phyloP scores from a whole-genome alignment of 1,139 yeast species.

The Geotrichum citri-aurantii region DNA sequence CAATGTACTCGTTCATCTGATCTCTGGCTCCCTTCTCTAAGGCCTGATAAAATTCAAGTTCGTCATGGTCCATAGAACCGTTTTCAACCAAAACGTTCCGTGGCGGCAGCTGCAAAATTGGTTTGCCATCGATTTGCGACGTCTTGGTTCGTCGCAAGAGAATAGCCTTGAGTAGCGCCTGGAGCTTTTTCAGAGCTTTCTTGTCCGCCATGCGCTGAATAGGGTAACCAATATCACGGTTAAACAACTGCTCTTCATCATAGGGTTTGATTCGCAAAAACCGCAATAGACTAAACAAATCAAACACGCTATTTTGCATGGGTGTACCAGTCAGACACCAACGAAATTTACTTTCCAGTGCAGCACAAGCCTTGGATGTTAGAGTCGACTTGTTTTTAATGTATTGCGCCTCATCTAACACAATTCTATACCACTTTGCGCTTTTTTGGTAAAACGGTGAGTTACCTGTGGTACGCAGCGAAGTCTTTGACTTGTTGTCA shows the following conservation, averaged over 20 bases:
- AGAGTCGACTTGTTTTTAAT: conserved; percentile 71
- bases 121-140: conserved; percentile 72
- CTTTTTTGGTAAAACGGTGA: conserved; percentile 59
- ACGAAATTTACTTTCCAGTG: conserved; percentile 50
- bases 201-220: conserved; percentile 35
- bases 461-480: conserved; percentile 37
- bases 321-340: conserved; percentile 95
- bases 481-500: conserved; percentile 37
- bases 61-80: conserved; percentile 51
- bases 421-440: conserved; percentile 54
- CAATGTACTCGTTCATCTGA: conserved; percentile 50
- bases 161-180: conserved; percentile 69
- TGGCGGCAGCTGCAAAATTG: conserved; percentile 61
- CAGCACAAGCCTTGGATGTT: conserved; percentile 61
- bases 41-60: conserved; percentile 48
- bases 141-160: conserved; percentile 74
- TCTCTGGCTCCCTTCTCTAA: conserved; percentile 56
- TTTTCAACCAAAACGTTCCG: conserved; percentile 48
- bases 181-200: conserved; percentile 51
- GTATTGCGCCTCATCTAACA: conserved; percentile 87
- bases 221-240: conserved; percentile 54
- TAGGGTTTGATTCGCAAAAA: conserved; percentile 59
- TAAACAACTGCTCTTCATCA: conserved; percentile 48
- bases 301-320: conserved; percentile 80
- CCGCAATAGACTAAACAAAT: conserved; percentile 68